Conservation (phyloP, 768 basidiomycete species). For the Leucocoprinus leucothites region DNA sequence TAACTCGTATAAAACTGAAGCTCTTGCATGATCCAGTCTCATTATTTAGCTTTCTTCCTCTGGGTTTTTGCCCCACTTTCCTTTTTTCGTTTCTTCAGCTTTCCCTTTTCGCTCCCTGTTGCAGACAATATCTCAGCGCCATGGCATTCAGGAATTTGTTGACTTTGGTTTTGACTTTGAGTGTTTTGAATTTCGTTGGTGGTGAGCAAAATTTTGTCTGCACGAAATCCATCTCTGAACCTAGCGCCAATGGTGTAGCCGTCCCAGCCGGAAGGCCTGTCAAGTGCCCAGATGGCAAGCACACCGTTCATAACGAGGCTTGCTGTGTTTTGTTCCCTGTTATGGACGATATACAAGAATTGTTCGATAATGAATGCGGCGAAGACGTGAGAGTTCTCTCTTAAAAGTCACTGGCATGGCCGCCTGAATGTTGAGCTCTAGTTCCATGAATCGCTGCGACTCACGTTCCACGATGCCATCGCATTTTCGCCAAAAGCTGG, state of each 20-base stretch:
- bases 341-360: constrained; percentile 33
- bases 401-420: not conserved
- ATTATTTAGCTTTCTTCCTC: not conserved
- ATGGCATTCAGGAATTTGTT: constrained; percentile 12
- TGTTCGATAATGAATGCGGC: constrained; percentile 35
- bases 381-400: constrained; percentile 1
- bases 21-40: not conserved
- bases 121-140: not conserved
- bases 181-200: not conserved
- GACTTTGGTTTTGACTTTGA: constrained; percentile 3
- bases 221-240: too few species aligned
- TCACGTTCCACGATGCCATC: constrained; percentile 43
- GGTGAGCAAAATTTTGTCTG: not conserved
- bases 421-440: not conserved
- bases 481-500: constrained; percentile 33
- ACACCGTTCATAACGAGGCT: constrained; percentile 26
- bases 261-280: constrained; percentile 1
- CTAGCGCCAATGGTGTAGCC: not conserved
- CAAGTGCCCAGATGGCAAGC: constrained; percentile 23
- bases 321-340: constrained; percentile 40
- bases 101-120: not conserved
- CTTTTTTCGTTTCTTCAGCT: not conserved
- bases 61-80: not conserved
- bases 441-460: constrained; percentile 19
- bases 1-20: constrained; percentile 4